Evolutionary conservation across 352 stramenopile species (phyloP), one percentile per base, ranked within the genome.

Genomic region (Phytopythium montanum): DNA sequence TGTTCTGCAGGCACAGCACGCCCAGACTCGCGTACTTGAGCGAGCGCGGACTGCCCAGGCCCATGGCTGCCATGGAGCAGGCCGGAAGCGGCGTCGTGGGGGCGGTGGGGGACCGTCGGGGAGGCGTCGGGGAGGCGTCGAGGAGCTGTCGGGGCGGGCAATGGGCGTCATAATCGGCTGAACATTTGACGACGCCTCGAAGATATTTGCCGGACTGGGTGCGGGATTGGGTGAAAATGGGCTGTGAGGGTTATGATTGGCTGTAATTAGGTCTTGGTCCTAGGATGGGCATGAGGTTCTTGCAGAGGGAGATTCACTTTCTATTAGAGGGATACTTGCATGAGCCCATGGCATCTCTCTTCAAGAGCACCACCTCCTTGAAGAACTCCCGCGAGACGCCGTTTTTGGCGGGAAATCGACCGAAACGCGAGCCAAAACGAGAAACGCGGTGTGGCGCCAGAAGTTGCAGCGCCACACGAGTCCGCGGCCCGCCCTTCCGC

Each of bases 1-100:
- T 89, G 69, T 91, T 93, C 68, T 93, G 84, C 58, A 91, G 69
- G 54, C 84, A 93, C n/a, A 93, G 71, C 53, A 93, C 71, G 48
- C 70, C 76, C 21, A 93, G 75, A 61, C 84, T 93, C 59, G 68
- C 69, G 50, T 90, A 87, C 73, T 93, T 93, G 69, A 92, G 80
- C 64, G 75, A 70, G 50, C 66, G 54, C 54, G 70, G 64, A 56
- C 54, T 61, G 50, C 68, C 69, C 46, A 76, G 60, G 52, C 53
- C 56, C 67, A 75, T 79, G 50, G 42, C 23, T 25, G n/a, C 16
- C 59, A 21, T 13, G 19, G 25, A 28, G 29, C 23, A 29, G 34
- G 25, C 18, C 54, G 19, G 23, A 23, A 10, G 52, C 10, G n/a
- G 21, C 28, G 41, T 50, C 23, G 36, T 33, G 21, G 31, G 14